Evolutionary conservation across 768 basidiomycete genomes (phyloP), one percentile per base, ranked within the genome.

Genomic region (Boletus rubroflammeus): DNA sequence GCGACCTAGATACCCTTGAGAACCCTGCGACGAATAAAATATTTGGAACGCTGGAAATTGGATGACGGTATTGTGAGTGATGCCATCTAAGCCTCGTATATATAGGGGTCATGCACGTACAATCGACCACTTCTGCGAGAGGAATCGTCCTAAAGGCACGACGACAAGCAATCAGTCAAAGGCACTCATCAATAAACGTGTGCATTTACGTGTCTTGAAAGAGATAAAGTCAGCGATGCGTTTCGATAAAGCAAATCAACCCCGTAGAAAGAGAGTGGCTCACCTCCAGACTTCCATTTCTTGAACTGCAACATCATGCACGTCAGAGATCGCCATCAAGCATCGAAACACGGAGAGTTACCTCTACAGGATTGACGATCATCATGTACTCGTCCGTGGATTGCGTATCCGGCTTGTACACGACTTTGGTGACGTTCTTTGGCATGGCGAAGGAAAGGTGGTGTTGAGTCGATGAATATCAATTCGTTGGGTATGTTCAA

Each of bases 201-300:
- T 53, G 19, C 10, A 50, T 74, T 80, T 81, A 90, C 88, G 76
- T 86, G 80, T 88, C 88, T 88, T 63, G 36, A 57, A 47, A 62
- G 58, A 39, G 55, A 55, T 53, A 56, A 8, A 25, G 40, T 60
- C 31, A 57, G 51, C 25, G 51, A 55, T 53, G 39, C 14, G 21
- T 47, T 41, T 57, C 52, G 52, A 55, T 51, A 21, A 45, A 54
- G 42, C 34, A 8, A 29, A n/a, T 31, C 45, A 26, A 49, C 31
- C 23, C 32, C 3, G 31, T 3, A 43, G 54, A 19, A 41, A 34
- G 32, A 13, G 34, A 13, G 34, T 44, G 25, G 46, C 81, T 74
- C 58, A 90, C 90, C 89, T 79, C 88, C 90, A 10, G 73, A 78
- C 70, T 83, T 87, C 88, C 88, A 93, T 69, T 83, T 87, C 75